Evolutionary conservation across 148 eudicot genomes (phyloP).

Genomic region (Chenopodium quinoa): DNA sequence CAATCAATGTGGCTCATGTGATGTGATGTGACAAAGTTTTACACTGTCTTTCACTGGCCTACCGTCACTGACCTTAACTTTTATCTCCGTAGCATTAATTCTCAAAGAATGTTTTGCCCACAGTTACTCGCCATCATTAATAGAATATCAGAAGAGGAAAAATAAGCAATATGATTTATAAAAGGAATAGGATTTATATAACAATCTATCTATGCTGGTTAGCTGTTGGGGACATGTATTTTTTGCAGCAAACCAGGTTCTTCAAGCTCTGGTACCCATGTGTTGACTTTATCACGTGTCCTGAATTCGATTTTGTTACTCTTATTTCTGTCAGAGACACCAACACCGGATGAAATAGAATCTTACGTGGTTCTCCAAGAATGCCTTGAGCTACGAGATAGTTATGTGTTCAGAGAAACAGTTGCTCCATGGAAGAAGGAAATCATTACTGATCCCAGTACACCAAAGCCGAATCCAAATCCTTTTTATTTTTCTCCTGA

Average conservation of each 20-base stretch:
- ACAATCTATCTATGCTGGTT: background rate
- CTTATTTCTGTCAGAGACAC: slow-evolving; percentile 55
- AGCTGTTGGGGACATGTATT: background rate
- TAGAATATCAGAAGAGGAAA: background rate
- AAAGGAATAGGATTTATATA: background rate
- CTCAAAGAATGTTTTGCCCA: background rate
- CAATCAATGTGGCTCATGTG: too few relatives aligned
- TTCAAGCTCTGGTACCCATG: background rate
- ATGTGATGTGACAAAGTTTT: too few relatives aligned
- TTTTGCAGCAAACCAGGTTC: background rate
- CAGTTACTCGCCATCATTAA: background rate
- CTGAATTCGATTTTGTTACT: slow-evolving; percentile 10
- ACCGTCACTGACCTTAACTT: too few relatives aligned
- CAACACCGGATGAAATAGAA: slow-evolving; percentile 83
- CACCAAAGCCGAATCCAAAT: slow-evolving; percentile 84
- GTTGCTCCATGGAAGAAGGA: slow-evolving; percentile 95
- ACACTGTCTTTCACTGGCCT: too few relatives aligned
- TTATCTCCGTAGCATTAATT: background rate
- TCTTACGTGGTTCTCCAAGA: slow-evolving; percentile 73
- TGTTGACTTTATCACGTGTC: slow-evolving; percentile 1
- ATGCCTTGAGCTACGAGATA: slow-evolving; percentile 86
- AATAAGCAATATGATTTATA: background rate
- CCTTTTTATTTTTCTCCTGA: slow-evolving; percentile 72
- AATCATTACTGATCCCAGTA: slow-evolving; percentile 85
- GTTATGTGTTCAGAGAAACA: slow-evolving; percentile 83